phyloP scores from a whole-genome alignment of 345 rosid species.

The Litchi chinensis region DNA sequence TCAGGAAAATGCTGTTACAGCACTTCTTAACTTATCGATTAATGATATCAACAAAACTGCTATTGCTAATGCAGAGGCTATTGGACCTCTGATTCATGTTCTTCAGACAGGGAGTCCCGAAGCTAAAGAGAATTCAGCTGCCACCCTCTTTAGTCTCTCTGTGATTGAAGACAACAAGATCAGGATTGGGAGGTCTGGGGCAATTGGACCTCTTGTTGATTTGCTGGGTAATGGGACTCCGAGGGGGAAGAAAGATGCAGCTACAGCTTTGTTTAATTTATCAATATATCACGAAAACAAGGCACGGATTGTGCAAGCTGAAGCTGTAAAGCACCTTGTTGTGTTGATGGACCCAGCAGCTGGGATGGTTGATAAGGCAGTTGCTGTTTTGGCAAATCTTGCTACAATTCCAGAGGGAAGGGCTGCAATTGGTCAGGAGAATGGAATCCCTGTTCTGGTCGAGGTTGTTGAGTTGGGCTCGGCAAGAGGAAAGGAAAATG shows the following conservation, averaged over 20 bases:
- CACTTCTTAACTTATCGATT: constrained; percentile 86
- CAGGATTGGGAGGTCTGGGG: constrained; percentile 85
- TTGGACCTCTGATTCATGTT: constrained; percentile 76
- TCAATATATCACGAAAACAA: constrained; percentile 87
- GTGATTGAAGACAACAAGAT: constrained; percentile 79
- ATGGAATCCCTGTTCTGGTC: constrained; percentile 82
- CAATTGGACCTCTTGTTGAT: constrained; percentile 81
- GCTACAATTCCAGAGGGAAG: constrained; percentile 81
- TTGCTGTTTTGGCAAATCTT: constrained; percentile 89
- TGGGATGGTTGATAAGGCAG: constrained; percentile 96
- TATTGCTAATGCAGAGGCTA: constrained; percentile 74
- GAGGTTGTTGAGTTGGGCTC: constrained; percentile 97
- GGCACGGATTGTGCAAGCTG: constrained; percentile 74
- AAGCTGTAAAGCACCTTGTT: constrained; percentile 83
- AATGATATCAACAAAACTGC: constrained; percentile 74
- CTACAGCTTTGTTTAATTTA: constrained; percentile 82
- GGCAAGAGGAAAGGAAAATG: constrained; percentile 89
- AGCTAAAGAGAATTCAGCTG: constrained; percentile 91
- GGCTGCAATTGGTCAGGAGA: constrained; percentile 73
- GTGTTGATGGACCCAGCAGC: constrained; percentile 90
- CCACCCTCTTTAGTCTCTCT: constrained; percentile 85
- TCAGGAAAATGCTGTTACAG: constrained; percentile 86
- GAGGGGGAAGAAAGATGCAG: constrained; percentile 90
- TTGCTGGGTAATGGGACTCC: constrained; percentile 81
- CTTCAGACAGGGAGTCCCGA: constrained; percentile 78